Conservation (phyloP, 2,329 filamentous ascomycete species). For the Fusarium sublunatum region DNA sequence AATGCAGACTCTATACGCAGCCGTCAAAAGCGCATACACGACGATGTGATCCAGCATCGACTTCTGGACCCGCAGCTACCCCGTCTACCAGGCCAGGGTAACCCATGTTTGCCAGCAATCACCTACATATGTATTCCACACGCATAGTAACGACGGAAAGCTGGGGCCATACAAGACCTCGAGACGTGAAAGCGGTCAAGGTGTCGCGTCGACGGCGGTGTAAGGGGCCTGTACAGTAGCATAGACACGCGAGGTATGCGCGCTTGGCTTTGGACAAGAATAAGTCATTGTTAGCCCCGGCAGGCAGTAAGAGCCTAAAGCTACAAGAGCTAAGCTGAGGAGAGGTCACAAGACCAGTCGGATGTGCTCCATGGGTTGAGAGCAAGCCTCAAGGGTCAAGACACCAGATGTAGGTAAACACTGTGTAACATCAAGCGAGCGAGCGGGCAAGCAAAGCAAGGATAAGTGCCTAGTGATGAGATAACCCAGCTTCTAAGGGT, state of each 20-base stretch:
- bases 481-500: constrained; percentile 30
- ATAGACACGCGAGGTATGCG: constrained; percentile 30
- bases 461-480: constrained; percentile 4
- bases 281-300: constrained; percentile 28
- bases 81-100: constrained; percentile 4
- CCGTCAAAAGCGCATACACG: constrained; percentile 28
- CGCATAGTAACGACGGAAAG: constrained; percentile 30
- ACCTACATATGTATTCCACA: constrained; percentile 24
- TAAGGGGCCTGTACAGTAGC: constrained; percentile 10
- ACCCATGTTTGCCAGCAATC: constrained; percentile 17
- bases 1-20: constrained; percentile 14
- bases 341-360: constrained; percentile 11
- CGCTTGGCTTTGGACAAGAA: constrained; percentile 2
- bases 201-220: constrained; percentile 24
- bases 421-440: constrained; percentile 27
- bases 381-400: constrained; percentile 7
- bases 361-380: constrained; percentile 29
- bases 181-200: constrained; percentile 25
- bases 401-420: constrained; percentile 7
- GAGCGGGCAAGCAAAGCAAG: constrained; percentile 20
- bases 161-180: constrained; percentile 12
- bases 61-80: constrained; percentile 24
- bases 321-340: constrained; percentile 6
- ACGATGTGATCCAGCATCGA: constrained; percentile 20
- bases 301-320: neutral